These are phyloP conservation scores for Trichoderma virens DNA, from an alignment of 495 filamentous ascomycete genomes.

Conservation along the genomic window DNA sequence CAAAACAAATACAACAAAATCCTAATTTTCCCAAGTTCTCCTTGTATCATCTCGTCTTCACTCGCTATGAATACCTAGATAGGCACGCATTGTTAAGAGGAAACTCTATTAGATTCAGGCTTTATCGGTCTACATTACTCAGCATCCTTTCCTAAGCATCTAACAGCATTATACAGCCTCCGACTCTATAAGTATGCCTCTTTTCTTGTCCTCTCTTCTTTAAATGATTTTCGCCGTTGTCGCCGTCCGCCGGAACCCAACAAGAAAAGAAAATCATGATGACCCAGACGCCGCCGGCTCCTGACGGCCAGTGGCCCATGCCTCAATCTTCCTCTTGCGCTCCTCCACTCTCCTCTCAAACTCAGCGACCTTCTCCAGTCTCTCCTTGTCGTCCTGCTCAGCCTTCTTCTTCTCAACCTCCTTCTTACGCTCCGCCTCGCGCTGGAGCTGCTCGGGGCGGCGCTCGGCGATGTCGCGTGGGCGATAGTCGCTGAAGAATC, in stretches of 20 bases:
- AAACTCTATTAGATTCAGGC: not conserved
- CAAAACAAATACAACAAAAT: not conserved
- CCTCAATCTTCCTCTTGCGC: conserved; percentile 25
- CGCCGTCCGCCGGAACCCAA: not conserved
- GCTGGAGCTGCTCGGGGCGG: conserved; percentile 77
- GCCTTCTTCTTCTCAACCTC: conserved; percentile 50
- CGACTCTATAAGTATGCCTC: not conserved
- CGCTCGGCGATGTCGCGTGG: conserved; percentile 91
- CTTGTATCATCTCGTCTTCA: too few species aligned
- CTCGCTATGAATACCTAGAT: too few species aligned
- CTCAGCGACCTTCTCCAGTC: conserved; percentile 37
- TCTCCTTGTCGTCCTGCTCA: conserved; percentile 47
- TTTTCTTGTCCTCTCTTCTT: not conserved
- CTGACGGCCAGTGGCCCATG: conserved; percentile 22
- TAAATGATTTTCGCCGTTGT: not conserved
- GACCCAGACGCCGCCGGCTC: not conserved
- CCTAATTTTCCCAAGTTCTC: not conserved
- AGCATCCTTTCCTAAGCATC: not conserved
- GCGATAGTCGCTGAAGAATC: conserved; percentile 79
- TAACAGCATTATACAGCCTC: not conserved
- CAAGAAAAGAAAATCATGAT: not conserved
- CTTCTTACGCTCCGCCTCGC: conserved; percentile 59
- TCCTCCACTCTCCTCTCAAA: conserved; percentile 41
- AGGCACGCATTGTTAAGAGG: too few species aligned
- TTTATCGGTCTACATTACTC: not conserved